Evolutionary conservation across 2,329 filamentous ascomycete species (phyloP).

Genomic region (Aspergillus sergii): DNA sequence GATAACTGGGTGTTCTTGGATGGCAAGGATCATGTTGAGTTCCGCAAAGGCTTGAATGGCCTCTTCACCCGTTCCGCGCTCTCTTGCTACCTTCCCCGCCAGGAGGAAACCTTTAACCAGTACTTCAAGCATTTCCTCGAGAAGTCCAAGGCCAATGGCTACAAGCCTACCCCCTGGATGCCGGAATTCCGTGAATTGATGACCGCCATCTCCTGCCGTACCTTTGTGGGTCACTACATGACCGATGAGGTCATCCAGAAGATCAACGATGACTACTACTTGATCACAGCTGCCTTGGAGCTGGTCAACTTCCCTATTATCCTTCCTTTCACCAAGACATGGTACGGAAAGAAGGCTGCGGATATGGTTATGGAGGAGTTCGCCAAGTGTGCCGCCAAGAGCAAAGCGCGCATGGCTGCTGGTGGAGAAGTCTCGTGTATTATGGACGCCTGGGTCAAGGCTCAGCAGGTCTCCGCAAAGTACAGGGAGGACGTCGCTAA

Average conservation of each 20-base stretch:
- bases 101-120: constrained; percentile 86
- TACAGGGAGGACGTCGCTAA: constrained; percentile 79
- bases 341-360: constrained; percentile 94
- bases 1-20: constrained; percentile 98
- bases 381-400: constrained; percentile 86
- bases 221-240: constrained; percentile 97
- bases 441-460: constrained; percentile 91
- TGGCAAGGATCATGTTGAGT: constrained; percentile 92
- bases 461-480: constrained; percentile 80
- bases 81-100: constrained; percentile 83
- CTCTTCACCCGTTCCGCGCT: constrained; percentile 92
- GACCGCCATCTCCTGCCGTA: constrained; percentile 91
- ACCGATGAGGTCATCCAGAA: constrained; percentile 86
- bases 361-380: constrained; percentile 92
- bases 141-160: constrained; percentile 70
- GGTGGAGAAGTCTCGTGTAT: constrained; percentile 88
- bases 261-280: constrained; percentile 95
- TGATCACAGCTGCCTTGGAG: constrained; percentile 92
- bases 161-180: constrained; percentile 86
- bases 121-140: constrained; percentile 82
- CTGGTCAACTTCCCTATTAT: constrained; percentile 99
- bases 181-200: constrained; percentile 88
- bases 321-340: constrained; percentile 89
- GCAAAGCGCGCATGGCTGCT: constrained; percentile 86
- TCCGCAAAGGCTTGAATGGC: constrained; percentile 92